These are phyloP conservation scores for Nitzschia inconspicua DNA, from an alignment of 108 stramenopile species.

Conservation along the genomic window DNA sequence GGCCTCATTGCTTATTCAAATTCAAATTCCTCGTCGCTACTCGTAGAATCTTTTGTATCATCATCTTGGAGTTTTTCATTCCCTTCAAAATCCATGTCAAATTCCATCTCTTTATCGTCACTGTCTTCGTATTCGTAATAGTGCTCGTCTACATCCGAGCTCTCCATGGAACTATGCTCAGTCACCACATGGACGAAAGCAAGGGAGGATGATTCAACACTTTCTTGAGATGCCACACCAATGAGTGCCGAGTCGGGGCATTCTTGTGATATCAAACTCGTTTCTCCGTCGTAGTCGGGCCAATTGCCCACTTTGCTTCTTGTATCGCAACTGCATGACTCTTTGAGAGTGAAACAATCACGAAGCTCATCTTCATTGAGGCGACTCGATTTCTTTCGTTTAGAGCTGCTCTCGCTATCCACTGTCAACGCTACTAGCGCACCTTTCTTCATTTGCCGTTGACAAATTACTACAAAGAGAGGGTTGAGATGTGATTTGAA, in stretches of 20 bases:
- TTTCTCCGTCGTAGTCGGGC: constrained; percentile 49
- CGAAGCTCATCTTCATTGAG: constrained; percentile 68
- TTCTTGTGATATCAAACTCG: constrained; percentile 22
- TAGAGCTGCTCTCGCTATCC: constrained; percentile 24
- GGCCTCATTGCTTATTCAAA: constrained; percentile 2
- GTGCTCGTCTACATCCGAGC: constrained; percentile 1
- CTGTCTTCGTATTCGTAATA: neutral
- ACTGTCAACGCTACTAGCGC: constrained; percentile 50
- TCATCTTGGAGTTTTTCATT: neutral
- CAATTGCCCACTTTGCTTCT: constrained; percentile 69
- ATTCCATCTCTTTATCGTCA: no score
- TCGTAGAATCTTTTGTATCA: neutral
- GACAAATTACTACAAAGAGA: constrained; percentile 48
- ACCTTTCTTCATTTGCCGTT: constrained; percentile 75
- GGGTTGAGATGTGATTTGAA: neutral
- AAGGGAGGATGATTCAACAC: constrained; percentile 1
- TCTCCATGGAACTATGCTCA: neutral
- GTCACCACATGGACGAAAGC: constrained; percentile 51
- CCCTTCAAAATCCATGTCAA: neutral
- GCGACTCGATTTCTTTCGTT: constrained; percentile 12
- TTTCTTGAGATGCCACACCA: constrained; percentile 27
- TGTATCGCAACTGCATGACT: constrained; percentile 56
- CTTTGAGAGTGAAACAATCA: constrained; percentile 73
- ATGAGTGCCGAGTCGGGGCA: constrained; percentile 42
- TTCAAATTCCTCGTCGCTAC: constrained; percentile 29